A percentile compares a stretch with the other conserved stretches of the same genome.
These are phyloP conservation scores for Holtermannia corniformis DNA, from an alignment of 768 basidiomycete genomes.

Conservation along the genomic window DNA sequence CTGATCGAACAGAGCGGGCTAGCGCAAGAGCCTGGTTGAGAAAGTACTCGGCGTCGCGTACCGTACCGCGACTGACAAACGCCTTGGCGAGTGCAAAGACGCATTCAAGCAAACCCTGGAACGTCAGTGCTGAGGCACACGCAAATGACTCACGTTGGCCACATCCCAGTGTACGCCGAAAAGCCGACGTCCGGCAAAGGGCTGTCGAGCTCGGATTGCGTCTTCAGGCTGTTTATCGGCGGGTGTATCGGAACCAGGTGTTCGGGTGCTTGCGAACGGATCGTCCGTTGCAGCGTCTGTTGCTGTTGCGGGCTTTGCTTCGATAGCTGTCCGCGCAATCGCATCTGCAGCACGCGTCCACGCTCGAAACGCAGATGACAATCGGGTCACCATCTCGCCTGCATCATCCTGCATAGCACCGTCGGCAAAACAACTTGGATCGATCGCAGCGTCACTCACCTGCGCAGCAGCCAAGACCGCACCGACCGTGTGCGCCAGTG, in stretches of 20 bases:
- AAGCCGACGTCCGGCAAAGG: constrained; percentile 42
- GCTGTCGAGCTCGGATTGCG: neutral
- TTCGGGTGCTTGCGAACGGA: constrained; percentile 42
- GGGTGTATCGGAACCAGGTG: constrained; percentile 18
- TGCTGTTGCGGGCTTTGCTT: constrained; percentile 38
- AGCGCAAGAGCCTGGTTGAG: constrained; percentile 65
- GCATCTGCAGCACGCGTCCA: constrained; percentile 72
- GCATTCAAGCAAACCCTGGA: constrained; percentile 53
- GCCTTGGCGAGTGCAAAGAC: constrained; percentile 57
- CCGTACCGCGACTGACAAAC: constrained; percentile 66
- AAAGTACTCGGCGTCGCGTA: constrained; percentile 77
- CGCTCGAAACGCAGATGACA: constrained; percentile 62
- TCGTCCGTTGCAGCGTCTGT: constrained; percentile 55
- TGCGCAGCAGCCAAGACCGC: constrained; percentile 59
- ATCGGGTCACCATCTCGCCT: constrained; percentile 49
- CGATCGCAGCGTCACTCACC: constrained; percentile 43
- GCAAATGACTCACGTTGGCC: constrained; percentile 44
- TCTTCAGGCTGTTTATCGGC: constrained; percentile 32
- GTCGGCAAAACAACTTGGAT: neutral
- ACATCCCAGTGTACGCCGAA: constrained; percentile 66
- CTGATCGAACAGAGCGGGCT: constrained; percentile 58
- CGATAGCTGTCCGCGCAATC: constrained; percentile 49
- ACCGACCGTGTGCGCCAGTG: constrained; percentile 61
- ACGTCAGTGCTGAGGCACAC: neutral
- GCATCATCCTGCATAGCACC: constrained; percentile 52